A percentile compares a stretch with the other conserved stretches of the same genome.
phyloP scores from a whole-genome alignment of 768 basidiomycete species.

The Dacryopinax spathularia region DNA sequence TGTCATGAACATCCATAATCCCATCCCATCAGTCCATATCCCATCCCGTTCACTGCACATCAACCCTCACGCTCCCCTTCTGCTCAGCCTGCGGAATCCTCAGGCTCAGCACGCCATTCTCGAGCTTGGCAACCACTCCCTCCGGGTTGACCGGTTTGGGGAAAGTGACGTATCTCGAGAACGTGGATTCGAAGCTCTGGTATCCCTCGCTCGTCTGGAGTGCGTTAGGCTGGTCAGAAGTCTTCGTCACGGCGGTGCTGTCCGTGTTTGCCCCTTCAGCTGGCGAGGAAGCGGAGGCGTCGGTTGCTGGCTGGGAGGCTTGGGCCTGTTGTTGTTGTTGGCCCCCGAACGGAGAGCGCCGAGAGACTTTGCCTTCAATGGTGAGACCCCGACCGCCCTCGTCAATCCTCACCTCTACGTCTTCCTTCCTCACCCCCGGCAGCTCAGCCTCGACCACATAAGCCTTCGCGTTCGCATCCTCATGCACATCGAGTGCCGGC shows the following conservation, averaged over 20 bases:
- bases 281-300: neutral
- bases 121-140: slow-evolving; percentile 47
- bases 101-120: slow-evolving; percentile 55
- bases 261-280: slow-evolving; percentile 17
- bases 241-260: slow-evolving; percentile 23
- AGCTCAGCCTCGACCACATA: slow-evolving; percentile 65
- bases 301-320: neutral
- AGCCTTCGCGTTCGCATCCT: slow-evolving; percentile 38
- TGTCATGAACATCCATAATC: too few relatives aligned
- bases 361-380: slow-evolving; percentile 48
- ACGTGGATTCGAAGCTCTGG: slow-evolving; percentile 22
- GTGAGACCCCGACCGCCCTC: slow-evolving; percentile 56
- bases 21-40: too few relatives aligned
- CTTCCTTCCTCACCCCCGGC: slow-evolving; percentile 65
- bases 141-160: slow-evolving; percentile 46
- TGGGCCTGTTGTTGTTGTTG: neutral
- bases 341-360: slow-evolving; percentile 16
- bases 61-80: slow-evolving; percentile 37
- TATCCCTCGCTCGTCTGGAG: neutral
- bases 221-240: slow-evolving; percentile 14
- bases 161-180: slow-evolving; percentile 58
- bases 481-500: slow-evolving; percentile 54
- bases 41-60: slow-evolving; percentile 24
- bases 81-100: slow-evolving; percentile 48
- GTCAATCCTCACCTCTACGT: slow-evolving; percentile 54